Percentiles rank a stretch among this genome's conserved stretches.
Conservation (phyloP, 768 basidiomycete species). For the Daedaleopsis sinensis region DNA sequence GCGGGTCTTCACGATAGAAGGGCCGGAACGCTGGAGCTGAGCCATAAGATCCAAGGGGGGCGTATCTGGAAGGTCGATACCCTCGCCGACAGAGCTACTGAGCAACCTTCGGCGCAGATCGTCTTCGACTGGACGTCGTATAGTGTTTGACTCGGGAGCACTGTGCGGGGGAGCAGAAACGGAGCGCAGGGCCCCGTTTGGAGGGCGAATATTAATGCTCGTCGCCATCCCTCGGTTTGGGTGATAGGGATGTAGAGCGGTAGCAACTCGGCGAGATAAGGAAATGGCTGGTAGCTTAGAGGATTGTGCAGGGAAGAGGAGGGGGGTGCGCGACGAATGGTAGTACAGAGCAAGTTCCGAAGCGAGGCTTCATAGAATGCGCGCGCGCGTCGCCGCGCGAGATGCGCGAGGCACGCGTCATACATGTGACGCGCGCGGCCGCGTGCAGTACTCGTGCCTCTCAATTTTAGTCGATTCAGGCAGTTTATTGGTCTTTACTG, state of each 20-base stretch:
- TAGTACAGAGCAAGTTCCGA: background rate
- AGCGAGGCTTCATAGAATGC: background rate
- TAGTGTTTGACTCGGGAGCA: slow-evolving; percentile 4
- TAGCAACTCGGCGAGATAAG: background rate
- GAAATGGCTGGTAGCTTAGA: background rate
- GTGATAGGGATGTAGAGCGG: background rate
- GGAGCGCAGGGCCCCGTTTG: slow-evolving; percentile 13
- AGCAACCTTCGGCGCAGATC: slow-evolving; percentile 18
- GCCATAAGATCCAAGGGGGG: slow-evolving; percentile 61
- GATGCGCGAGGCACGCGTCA: background rate
- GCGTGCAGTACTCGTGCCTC: too few species aligned
- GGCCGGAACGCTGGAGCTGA: slow-evolving; percentile 64
- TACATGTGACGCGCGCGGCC: too few species aligned
- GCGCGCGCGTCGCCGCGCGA: background rate
- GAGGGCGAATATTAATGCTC: slow-evolving; percentile 3
- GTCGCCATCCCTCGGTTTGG: slow-evolving; percentile 7
- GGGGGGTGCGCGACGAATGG: too few species aligned
- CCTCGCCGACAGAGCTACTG: slow-evolving; percentile 16
- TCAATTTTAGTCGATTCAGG: background rate
- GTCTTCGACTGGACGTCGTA: slow-evolving; percentile 12
- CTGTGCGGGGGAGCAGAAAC: slow-evolving; percentile 18
- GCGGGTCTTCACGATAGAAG: slow-evolving; percentile 81
- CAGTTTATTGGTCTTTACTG: too few species aligned
- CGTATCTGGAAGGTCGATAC: slow-evolving; percentile 7
- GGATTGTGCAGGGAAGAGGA: background rate